Percentiles rank a stretch among this genome's conserved stretches.
Conservation (phyloP, 202 grass and related monocot genomes). For the Dendrocalamus latiflorus region DNA sequence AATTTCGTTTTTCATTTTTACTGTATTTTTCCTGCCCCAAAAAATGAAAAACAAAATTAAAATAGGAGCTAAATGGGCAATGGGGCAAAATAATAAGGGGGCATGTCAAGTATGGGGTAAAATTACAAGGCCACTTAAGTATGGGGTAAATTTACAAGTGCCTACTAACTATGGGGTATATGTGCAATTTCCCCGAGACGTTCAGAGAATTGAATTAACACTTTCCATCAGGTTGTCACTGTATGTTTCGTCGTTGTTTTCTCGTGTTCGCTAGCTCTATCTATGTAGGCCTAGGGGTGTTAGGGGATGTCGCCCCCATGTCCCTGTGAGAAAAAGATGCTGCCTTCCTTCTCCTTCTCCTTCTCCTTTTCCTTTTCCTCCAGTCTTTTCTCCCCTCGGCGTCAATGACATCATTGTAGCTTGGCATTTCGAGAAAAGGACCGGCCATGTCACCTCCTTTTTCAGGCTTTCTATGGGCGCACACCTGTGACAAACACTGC, state of each 20-base stretch:
- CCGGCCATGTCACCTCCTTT: not conserved
- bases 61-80: too few species aligned
- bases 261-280: too few species aligned
- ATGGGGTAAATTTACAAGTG: too few species aligned
- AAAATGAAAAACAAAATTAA: too few species aligned
- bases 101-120: too few species aligned
- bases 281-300: not conserved
- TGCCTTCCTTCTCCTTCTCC: not conserved
- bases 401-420: conserved; percentile 12
- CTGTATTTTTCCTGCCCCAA: too few species aligned
- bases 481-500: not conserved
- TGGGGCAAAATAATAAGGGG: too few species aligned
- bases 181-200: too few species aligned
- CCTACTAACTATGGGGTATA: too few species aligned
- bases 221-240: not conserved
- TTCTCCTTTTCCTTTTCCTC: not conserved
- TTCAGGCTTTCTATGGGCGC: not conserved
- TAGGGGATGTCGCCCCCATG: not conserved
- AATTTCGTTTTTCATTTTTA: too few species aligned
- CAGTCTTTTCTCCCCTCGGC: not conserved
- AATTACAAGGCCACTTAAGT: too few species aligned
- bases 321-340: not conserved
- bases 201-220: not conserved
- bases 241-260: not conserved
- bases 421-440: conserved; percentile 8